Evolutionary conservation across 2,329 filamentous ascomycete species (phyloP), one percentile per base, ranked within the genome.

Genomic region (Albifimbria verrucaria): DNA sequence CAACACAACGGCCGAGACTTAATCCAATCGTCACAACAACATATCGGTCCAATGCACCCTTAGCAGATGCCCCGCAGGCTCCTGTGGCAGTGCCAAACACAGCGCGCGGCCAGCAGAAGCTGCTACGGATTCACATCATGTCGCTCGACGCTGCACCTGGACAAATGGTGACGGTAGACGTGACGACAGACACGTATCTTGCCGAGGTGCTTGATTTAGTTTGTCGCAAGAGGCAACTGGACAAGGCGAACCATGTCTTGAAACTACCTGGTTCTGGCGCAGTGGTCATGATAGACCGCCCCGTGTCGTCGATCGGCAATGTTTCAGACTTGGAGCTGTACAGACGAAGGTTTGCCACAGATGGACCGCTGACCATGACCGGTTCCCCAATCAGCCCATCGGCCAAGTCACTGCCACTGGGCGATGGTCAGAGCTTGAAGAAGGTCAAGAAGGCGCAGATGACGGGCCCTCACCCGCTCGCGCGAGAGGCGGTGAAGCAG

Each of bases 161-260:
- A n/a, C 87, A 88, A 63, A 84, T 86, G 73, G 81, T 90, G 22
- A 87, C 85, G 2, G 74, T 92, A 18, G 85, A 89, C 56, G 89
- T 90, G 45, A 92, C 88, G 0, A 91, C 88, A 0, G 89, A 93
- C 60, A 93, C 87, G 25, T 94, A 92, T 66, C 82, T 94, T 44
- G 89, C 88, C 43, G 89, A 94, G 67, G 84, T 94, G 24, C 83
- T 93, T 49, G 89, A 93, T 64, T 78, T 85, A 58, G 86, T 90
- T 2, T 94, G 90, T 67, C 82, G 86, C 42, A 90, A 89, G 69
- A 79, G 91, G 43, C 85, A 89, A 53, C 76, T 94, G 0, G 90
- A 94, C 67, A 91, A 92, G 73, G 87, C 81, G 18, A 83, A 87
- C 52, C 89, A 91, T 66, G 87, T 93, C 5, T 80, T 95, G 57